These are phyloP conservation scores for Apiotrichum montevideense DNA, from an alignment of 1,284 basidiomycete species.

Conservation along the genomic window DNA sequence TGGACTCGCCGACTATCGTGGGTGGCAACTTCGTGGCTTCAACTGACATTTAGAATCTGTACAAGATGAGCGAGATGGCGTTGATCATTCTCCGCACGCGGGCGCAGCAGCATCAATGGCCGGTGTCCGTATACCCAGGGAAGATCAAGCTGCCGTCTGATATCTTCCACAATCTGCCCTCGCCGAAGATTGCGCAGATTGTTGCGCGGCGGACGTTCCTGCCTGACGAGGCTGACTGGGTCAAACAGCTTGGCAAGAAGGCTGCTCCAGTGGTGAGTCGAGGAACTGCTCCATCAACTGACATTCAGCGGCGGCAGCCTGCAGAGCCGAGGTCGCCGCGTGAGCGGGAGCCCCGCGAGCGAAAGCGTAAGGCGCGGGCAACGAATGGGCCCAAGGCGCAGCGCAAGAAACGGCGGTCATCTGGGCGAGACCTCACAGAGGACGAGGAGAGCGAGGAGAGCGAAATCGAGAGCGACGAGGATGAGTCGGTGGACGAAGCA, in stretches of 20 bases:
- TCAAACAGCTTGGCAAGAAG: slow-evolving; percentile 20
- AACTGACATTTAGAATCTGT: slow-evolving; percentile 62
- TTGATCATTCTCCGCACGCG: slow-evolving; percentile 74
- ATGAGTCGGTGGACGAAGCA: slow-evolving; percentile 4
- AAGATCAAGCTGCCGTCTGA: slow-evolving; percentile 74
- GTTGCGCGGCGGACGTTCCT: slow-evolving; percentile 16
- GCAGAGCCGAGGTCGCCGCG: not conserved
- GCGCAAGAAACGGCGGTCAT: slow-evolving; percentile 10
- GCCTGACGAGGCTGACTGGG: slow-evolving; percentile 17
- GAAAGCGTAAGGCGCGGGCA: not conserved
- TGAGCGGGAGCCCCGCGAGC: not conserved
- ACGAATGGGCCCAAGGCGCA: not conserved
- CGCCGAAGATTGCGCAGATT: slow-evolving; percentile 21
- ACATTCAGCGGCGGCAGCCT: not conserved
- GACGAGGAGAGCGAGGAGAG: slow-evolving; percentile 1
- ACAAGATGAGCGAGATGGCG: slow-evolving; percentile 80
- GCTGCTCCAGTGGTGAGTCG: not conserved
- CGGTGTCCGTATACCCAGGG: slow-evolving; percentile 69
- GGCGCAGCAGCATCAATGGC: slow-evolving; percentile 66
- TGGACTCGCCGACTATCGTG: slow-evolving; percentile 8
- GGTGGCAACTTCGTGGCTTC: not conserved
- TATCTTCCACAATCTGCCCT: slow-evolving; percentile 55
- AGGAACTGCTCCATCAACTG: not conserved
- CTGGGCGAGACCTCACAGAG: not conserved
- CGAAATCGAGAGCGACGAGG: slow-evolving; percentile 9